Conservation (phyloP, 495 filamentous ascomycete species). For the Opeltia flavorubescens region DNA sequence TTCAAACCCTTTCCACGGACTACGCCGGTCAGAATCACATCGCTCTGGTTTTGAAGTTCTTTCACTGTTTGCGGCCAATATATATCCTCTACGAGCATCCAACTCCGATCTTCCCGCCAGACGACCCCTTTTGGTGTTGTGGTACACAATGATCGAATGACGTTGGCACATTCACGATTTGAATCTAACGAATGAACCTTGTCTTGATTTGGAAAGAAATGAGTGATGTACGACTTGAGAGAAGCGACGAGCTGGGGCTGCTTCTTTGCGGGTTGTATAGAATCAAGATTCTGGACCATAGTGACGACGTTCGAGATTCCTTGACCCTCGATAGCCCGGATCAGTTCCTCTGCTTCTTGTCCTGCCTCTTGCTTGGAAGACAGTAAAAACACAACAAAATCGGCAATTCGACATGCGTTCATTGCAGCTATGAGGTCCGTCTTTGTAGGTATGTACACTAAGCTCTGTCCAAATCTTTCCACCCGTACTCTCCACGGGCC, state of each 20-base stretch:
- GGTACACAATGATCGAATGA: conserved; percentile 80
- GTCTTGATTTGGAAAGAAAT: conserved; percentile 81
- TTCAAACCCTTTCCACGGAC: conserved; percentile 79
- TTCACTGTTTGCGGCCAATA: conserved; percentile 44
- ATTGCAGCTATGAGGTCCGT: conserved; percentile 59
- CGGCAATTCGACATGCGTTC: conserved; percentile 77
- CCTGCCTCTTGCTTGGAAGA: conserved; percentile 75
- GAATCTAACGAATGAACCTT: conserved; percentile 79
- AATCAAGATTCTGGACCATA: conserved; percentile 64
- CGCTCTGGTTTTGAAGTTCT: conserved; percentile 25
- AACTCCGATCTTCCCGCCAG: conserved; percentile 89
- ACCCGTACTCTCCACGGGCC: conserved; percentile 50
- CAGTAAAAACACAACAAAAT: conserved; percentile 75
- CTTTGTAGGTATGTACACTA: conserved; percentile 64
- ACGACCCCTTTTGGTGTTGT: conserved; percentile 78
- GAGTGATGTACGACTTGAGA: conserved; percentile 76
- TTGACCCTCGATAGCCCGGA: conserved; percentile 80
- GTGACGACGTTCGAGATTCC: conserved; percentile 78
- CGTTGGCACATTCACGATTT: conserved; percentile 74
- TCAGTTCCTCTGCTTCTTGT: conserved; percentile 60
- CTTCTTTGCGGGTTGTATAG: conserved; percentile 63
- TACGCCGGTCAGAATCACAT: conserved; percentile 69
- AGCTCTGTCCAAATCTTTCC: conserved; percentile 83
- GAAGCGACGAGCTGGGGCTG: conserved; percentile 60
- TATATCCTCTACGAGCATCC: conserved; percentile 81